phyloP scores from a whole-genome alignment of 1,284 basidiomycete species.

The Ustilago bromivora region DNA sequence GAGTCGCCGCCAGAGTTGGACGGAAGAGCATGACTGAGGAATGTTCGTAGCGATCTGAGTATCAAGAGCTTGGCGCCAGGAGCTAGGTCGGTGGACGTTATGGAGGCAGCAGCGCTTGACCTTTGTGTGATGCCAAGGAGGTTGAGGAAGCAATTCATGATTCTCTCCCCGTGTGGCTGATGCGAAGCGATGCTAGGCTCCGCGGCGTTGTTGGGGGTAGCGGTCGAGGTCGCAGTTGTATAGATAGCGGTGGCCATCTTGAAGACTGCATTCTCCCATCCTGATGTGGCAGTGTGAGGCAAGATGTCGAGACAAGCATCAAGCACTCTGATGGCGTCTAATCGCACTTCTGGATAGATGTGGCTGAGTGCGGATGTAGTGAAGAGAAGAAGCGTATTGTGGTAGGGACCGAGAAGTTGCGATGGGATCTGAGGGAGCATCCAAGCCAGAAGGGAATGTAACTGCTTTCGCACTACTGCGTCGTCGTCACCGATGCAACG shows the following conservation, averaged over 20 bases:
- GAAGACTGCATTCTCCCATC: constrained; percentile 52
- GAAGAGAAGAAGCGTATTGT: constrained; percentile 82
- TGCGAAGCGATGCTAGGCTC: constrained; percentile 24
- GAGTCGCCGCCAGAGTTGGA: constrained; percentile 4
- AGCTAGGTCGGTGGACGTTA: constrained; percentile 37
- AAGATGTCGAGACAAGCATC: constrained; percentile 81
- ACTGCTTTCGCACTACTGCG: constrained; percentile 71
- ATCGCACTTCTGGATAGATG: constrained; percentile 91
- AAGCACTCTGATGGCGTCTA: constrained; percentile 87
- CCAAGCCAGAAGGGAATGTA: constrained; percentile 75
- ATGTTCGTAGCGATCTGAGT: constrained; percentile 33
- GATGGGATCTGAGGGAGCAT: constrained; percentile 77
- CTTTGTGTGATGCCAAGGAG: constrained; percentile 58
- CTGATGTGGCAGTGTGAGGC: constrained; percentile 72
- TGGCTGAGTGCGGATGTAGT: constrained; percentile 90
- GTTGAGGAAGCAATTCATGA: constrained; percentile 61
- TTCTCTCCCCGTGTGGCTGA: constrained; percentile 55
- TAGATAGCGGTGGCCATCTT: constrained; percentile 23
- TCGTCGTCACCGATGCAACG: constrained; percentile 79
- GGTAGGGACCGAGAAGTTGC: constrained; percentile 75
- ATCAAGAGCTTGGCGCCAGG: constrained; percentile 46
- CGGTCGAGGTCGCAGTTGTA: constrained; percentile 8
- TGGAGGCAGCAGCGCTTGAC: constrained; percentile 30
- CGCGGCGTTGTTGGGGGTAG: background rate
- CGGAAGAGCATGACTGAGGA: constrained; percentile 31